Evolutionary conservation across 441 rosid species (phyloP).

Genomic region (Jatropha multifida): DNA sequence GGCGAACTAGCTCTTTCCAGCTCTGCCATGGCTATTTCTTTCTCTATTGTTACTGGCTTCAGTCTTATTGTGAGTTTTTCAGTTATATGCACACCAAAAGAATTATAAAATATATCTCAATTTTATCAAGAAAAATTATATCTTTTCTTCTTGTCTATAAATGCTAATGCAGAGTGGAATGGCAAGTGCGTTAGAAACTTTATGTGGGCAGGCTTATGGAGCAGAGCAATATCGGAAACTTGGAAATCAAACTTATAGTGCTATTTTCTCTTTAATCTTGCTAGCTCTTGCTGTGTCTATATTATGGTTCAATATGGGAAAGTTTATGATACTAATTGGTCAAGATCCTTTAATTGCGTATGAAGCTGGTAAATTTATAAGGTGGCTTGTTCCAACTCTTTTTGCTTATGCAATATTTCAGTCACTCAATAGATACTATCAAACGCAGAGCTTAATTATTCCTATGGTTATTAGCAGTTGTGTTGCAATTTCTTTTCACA

Average conservation of each 20-base stretch:
- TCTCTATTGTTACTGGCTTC: no score
- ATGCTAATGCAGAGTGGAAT: no score
- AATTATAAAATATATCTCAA: no score
- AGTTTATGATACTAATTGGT: constrained; percentile 48
- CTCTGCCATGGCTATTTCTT: no score
- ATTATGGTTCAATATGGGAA: constrained; percentile 62
- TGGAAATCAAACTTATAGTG: constrained; percentile 57
- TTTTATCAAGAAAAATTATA: no score
- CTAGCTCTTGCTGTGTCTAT: constrained; percentile 50
- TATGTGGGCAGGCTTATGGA: no score
- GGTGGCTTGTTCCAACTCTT: constrained; percentile 63
- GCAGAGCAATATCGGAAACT: constrained; percentile 44
- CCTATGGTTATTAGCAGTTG: constrained; percentile 60
- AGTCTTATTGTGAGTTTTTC: no score
- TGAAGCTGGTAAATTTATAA: constrained; percentile 57
- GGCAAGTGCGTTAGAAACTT: no score
- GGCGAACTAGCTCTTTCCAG: no score
- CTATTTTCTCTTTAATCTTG: constrained; percentile 42
- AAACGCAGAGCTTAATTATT: constrained; percentile 52
- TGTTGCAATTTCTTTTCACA: constrained; percentile 42
- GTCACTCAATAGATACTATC: constrained; percentile 56
- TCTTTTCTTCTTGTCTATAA: no score
- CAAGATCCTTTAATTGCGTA: constrained; percentile 64
- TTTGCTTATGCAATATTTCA: constrained; percentile 59
- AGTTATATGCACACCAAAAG: no score